These are phyloP conservation scores for Moniliophthora roreri DNA, from an alignment of 1,284 basidiomycete species.

Conservation along the genomic window DNA sequence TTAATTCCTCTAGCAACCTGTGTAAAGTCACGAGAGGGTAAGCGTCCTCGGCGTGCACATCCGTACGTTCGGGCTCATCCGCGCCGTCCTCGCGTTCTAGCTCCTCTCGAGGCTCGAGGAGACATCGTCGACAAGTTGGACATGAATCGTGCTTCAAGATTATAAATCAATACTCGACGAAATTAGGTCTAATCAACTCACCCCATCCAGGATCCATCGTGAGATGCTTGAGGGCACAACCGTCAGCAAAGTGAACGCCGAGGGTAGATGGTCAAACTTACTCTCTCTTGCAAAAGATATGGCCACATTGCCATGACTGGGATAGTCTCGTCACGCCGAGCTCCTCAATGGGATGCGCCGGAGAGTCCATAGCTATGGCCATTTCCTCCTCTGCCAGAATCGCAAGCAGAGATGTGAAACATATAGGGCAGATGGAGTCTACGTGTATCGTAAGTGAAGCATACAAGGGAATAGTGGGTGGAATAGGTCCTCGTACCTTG, in stretches of 20 bases:
- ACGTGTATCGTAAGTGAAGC: not conserved
- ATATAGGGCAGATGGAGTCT: conserved; percentile 73
- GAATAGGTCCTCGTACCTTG: conserved; percentile 28
- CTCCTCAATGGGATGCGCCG: conserved; percentile 64
- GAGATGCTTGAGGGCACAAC: conserved; percentile 44
- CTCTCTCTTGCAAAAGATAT: conserved; percentile 77
- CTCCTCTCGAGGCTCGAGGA: conserved; percentile 27
- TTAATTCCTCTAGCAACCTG: not conserved
- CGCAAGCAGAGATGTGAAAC: conserved; percentile 61
- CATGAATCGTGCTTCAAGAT: conserved; percentile 54
- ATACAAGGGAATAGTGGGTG: not conserved
- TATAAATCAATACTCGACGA: not conserved
- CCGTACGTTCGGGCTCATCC: conserved; percentile 1
- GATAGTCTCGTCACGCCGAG: conserved; percentile 65
- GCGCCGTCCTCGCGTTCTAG: not conserved
- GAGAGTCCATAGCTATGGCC: conserved; percentile 70
- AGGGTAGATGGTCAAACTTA: conserved; percentile 31
- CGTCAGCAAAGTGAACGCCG: not conserved
- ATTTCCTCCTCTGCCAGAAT: conserved; percentile 73
- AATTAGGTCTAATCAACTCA: conserved; percentile 29
- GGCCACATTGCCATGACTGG: conserved; percentile 59
- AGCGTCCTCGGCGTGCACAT: conserved; percentile 15
- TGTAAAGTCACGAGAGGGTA: conserved; percentile 5
- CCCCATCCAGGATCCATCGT: conserved; percentile 61
- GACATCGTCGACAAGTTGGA: conserved; percentile 56